These are phyloP conservation scores for Rosellinia necatrix DNA, from an alignment of 2,329 filamentous ascomycete genomes.

Conservation along the genomic window DNA sequence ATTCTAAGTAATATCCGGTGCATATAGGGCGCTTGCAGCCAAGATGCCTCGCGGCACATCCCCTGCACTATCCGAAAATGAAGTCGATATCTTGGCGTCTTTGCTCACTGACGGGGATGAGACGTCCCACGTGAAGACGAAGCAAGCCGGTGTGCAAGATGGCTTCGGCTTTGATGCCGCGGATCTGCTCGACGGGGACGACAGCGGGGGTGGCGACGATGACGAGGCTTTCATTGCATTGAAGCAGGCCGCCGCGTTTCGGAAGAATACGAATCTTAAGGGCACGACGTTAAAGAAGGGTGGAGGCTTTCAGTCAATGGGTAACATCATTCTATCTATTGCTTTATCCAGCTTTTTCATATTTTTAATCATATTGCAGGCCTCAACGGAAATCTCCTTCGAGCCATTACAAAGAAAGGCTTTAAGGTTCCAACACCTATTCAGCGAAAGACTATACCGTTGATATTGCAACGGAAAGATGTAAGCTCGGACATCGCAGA, in stretches of 20 bases:
- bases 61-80: constrained; percentile 83
- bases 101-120: constrained; percentile 69
- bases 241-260: constrained; percentile 83
- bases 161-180: constrained; percentile 60
- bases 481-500: constrained; percentile 5
- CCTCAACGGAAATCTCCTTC: constrained; percentile 79
- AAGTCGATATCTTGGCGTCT: constrained; percentile 84
- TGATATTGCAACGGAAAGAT: constrained; percentile 87
- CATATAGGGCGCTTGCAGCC: background rate
- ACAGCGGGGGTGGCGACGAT: constrained; percentile 60
- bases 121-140: constrained; percentile 46
- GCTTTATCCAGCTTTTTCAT: background rate
- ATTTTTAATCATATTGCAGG: constrained; percentile 49
- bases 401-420: constrained; percentile 90
- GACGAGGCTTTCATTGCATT: constrained; percentile 92
- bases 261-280: constrained; percentile 81
- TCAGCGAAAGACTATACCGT: constrained; percentile 92
- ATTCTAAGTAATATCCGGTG: background rate
- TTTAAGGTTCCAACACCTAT: constrained; percentile 97
- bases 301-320: constrained; percentile 96
- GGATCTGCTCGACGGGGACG: constrained; percentile 63
- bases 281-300: constrained; percentile 90
- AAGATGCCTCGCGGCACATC: constrained; percentile 77
- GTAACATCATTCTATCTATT: constrained; percentile 43
- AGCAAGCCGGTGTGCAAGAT: constrained; percentile 43